phyloP scores from a whole-genome alignment of 2,329 filamentous ascomycete species.

The Sarocladiaceae sp. region DNA sequence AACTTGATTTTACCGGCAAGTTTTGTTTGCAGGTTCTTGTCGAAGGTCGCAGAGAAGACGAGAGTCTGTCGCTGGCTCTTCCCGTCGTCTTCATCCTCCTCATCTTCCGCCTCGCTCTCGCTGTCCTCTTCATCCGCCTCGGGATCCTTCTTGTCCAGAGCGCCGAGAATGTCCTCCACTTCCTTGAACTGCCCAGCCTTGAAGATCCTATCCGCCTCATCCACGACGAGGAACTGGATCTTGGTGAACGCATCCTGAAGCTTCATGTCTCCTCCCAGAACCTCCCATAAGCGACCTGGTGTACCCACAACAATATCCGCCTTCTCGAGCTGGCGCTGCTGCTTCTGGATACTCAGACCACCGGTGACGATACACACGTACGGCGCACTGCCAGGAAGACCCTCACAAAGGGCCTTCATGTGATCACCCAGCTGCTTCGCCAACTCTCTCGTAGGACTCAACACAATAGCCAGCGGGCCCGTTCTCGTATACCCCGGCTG shows the following conservation, averaged over 20 bases:
- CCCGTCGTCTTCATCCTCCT: slow-evolving; percentile 40
- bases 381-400: slow-evolving; percentile 45
- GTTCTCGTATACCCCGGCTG: slow-evolving; percentile 30
- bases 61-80: slow-evolving; percentile 66
- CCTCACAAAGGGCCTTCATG: slow-evolving; percentile 65
- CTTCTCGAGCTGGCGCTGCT: slow-evolving; percentile 73
- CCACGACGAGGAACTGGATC: slow-evolving; percentile 79
- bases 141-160: slow-evolving; percentile 68
- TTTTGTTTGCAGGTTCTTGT: slow-evolving; percentile 86
- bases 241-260: slow-evolving; percentile 64
- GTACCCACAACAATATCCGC: slow-evolving; percentile 93
- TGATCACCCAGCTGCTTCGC: slow-evolving; percentile 88
- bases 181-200: slow-evolving; percentile 96
- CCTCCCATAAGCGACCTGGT: slow-evolving; percentile 89
- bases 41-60: slow-evolving; percentile 95
- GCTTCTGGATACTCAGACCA: slow-evolving; percentile 89
- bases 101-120: slow-evolving; percentile 42
- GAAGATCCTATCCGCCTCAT: slow-evolving; percentile 88
- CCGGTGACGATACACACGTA: slow-evolving; percentile 87
- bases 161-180: slow-evolving; percentile 76
- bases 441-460: slow-evolving; percentile 88
- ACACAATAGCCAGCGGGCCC: slow-evolving; percentile 66
- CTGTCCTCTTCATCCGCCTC: slow-evolving; percentile 44
- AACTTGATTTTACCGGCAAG: slow-evolving; percentile 51
- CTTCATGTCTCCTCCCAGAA: slow-evolving; percentile 69